Evolutionary conservation across 2,329 filamentous ascomycete species (phyloP).

Genomic region (Bipolaris victoriae): DNA sequence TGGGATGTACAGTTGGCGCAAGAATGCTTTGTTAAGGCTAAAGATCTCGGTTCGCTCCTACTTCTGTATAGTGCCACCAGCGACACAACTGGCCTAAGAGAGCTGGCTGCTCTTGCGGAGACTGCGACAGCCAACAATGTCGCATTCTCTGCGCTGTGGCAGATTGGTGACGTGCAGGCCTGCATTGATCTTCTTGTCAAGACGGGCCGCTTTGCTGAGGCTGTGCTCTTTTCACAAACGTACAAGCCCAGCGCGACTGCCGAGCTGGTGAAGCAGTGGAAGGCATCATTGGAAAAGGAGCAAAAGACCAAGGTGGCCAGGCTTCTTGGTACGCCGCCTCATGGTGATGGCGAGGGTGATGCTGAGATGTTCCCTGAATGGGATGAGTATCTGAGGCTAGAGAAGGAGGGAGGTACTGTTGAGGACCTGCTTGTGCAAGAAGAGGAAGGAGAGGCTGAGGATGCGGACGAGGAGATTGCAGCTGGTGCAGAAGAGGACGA

Average conservation of each 20-base stretch:
- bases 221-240: slow-evolving; percentile 90
- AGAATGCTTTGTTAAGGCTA: slow-evolving; percentile 90
- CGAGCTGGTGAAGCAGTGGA: slow-evolving; percentile 77
- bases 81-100: slow-evolving; percentile 74
- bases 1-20: slow-evolving; percentile 91
- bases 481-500: slow-evolving; percentile 40
- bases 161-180: slow-evolving; percentile 78
- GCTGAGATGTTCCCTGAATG: slow-evolving; percentile 95
- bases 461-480: slow-evolving; percentile 43
- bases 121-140: slow-evolving; percentile 85
- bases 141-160: slow-evolving; percentile 89
- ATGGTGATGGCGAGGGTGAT: slow-evolving; percentile 67
- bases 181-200: slow-evolving; percentile 80
- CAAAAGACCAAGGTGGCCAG: slow-evolving; percentile 87
- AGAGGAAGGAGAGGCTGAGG: slow-evolving; percentile 41
- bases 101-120: slow-evolving; percentile 76
- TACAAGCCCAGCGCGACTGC: slow-evolving; percentile 84
- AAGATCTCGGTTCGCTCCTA: slow-evolving; percentile 86
- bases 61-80: slow-evolving; percentile 87
- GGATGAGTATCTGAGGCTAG: slow-evolving; percentile 85
- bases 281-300: slow-evolving; percentile 77
- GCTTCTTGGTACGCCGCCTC: slow-evolving; percentile 77
- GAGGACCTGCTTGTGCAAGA: slow-evolving; percentile 44
- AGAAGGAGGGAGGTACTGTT: slow-evolving; percentile 69
- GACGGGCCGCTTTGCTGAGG: slow-evolving; percentile 82